These are phyloP conservation scores for Corymbia calophylla DNA, from an alignment of 441 rosid genomes.

Conservation along the genomic window DNA sequence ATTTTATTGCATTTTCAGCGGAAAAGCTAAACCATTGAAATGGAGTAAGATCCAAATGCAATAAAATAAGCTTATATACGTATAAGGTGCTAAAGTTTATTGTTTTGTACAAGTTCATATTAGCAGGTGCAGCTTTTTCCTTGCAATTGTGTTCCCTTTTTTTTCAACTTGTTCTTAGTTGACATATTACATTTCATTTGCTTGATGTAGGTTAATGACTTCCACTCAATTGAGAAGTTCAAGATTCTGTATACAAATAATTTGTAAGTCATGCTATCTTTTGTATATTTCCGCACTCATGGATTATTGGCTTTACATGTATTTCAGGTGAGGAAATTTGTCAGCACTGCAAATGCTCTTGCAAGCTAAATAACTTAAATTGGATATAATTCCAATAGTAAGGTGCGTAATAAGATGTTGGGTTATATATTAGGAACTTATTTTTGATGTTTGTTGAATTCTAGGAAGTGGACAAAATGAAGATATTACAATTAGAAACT, in stretches of 20 bases:
- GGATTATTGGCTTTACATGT: not conserved
- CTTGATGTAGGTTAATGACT: constrained; percentile 65
- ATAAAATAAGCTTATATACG: too few species aligned
- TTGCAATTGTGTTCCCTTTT: not conserved
- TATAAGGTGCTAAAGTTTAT: too few species aligned
- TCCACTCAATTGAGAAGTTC: constrained; percentile 94
- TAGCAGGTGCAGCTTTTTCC: too few species aligned
- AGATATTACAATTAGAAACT: constrained; percentile 90
- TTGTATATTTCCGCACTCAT: not conserved
- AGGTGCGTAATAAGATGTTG: constrained; percentile 27
- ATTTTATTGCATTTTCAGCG: too few species aligned
- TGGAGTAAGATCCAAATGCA: too few species aligned
- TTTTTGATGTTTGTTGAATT: not conserved
- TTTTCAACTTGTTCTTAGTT: not conserved
- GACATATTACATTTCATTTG: not conserved
- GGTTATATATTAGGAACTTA: too few species aligned
- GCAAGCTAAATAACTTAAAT: constrained; percentile 76
- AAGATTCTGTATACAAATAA: constrained; percentile 92
- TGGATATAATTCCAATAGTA: constrained; percentile 96
- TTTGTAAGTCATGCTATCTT: constrained; percentile 37
- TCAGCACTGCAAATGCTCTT: constrained; percentile 78
- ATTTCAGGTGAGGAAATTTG: constrained; percentile 75
- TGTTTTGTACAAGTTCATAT: too few species aligned
- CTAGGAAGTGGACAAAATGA: constrained; percentile 90
- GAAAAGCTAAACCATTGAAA: too few species aligned